phyloP scores from a whole-genome alignment of 1,284 basidiomycete genomes.

The Ceratobasidium sp. region DNA sequence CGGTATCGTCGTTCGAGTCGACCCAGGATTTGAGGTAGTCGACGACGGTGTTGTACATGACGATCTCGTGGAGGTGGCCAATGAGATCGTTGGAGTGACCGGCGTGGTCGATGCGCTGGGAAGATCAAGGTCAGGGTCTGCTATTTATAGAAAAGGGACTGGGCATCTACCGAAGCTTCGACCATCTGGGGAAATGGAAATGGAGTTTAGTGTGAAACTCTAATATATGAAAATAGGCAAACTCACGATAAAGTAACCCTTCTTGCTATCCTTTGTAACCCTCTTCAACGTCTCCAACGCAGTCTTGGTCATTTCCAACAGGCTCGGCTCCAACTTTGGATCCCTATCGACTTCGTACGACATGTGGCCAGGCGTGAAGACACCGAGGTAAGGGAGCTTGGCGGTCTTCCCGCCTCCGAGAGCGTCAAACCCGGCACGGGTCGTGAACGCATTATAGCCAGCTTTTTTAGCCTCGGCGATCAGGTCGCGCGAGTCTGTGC shows the following conservation, averaged over 20 bases:
- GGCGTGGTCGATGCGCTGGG: slow-evolving; percentile 51
- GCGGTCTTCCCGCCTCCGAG: slow-evolving; percentile 45
- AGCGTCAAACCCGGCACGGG: slow-evolving; percentile 52
- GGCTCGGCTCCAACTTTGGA: slow-evolving; percentile 51
- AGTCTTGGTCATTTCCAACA: slow-evolving; percentile 54
- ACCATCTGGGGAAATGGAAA: slow-evolving; percentile 29
- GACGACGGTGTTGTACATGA: slow-evolving; percentile 49
- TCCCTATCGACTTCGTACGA: slow-evolving; percentile 55
- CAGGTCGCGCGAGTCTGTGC: slow-evolving; percentile 52
- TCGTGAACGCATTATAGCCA: slow-evolving; percentile 51
- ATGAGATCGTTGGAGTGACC: slow-evolving; percentile 54
- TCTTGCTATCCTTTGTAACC: slow-evolving; percentile 45
- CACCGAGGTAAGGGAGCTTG: slow-evolving; percentile 50
- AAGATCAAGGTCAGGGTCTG: not conserved
- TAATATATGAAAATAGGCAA: not conserved
- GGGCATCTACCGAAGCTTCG: slow-evolving; percentile 37
- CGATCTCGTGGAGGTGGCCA: slow-evolving; percentile 53
- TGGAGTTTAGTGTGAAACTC: not conserved
- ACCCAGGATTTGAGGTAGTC: slow-evolving; percentile 52
- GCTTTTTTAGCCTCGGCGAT: slow-evolving; percentile 51
- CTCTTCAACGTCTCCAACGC: slow-evolving; percentile 52
- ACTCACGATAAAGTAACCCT: slow-evolving; percentile 55
- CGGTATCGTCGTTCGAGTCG: slow-evolving; percentile 50
- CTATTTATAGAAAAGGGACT: not conserved
- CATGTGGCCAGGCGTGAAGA: slow-evolving; percentile 53